Percentiles rank a stretch among this genome's conserved stretches.
Evolutionary conservation across 495 filamentous ascomycete genomes (phyloP).

Genomic region (Podospora appendiculata): DNA sequence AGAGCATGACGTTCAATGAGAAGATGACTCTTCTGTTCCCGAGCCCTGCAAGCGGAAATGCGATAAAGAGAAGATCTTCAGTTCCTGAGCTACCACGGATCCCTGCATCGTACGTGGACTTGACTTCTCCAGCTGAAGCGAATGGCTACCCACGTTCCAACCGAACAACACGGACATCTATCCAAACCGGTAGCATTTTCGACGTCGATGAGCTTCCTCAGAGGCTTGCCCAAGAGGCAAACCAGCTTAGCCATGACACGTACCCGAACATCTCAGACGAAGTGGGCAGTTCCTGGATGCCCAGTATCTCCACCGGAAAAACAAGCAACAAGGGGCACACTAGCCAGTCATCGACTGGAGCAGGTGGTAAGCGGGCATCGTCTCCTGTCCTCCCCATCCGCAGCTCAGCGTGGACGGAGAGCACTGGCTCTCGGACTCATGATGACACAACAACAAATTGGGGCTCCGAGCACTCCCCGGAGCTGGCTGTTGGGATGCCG

Average conservation of each 20-base stretch:
- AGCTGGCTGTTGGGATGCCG: conserved; percentile 26
- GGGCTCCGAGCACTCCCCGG: conserved; percentile 35
- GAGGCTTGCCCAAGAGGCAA: neutral
- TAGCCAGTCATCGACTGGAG: conserved; percentile 6
- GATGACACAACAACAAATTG: conserved; percentile 32
- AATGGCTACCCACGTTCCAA: conserved; percentile 15
- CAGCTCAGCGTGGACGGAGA: conserved; percentile 24
- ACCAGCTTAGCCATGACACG: neutral
- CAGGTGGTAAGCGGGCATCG: conserved; percentile 28
- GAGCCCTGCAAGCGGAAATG: conserved; percentile 26
- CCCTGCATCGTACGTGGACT: conserved; percentile 21
- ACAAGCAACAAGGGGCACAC: neutral
- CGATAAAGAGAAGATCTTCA: conserved; percentile 25
- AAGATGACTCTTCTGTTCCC: conserved; percentile 43
- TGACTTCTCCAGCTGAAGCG: conserved; percentile 5
- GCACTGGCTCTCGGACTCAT: conserved; percentile 16
- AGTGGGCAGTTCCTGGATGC: conserved; percentile 31
- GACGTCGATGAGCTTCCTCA: conserved; percentile 30
- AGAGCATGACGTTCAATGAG: conserved; percentile 48
- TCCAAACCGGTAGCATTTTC: conserved; percentile 29
- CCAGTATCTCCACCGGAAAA: conserved; percentile 21
- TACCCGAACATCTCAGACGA: conserved; percentile 23
- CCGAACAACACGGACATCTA: conserved; percentile 24
- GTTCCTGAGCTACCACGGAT: conserved; percentile 37
- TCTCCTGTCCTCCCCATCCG: conserved; percentile 25